phyloP scores from a whole-genome alignment of 345 rosid species.

The Murraya paniculata region DNA sequence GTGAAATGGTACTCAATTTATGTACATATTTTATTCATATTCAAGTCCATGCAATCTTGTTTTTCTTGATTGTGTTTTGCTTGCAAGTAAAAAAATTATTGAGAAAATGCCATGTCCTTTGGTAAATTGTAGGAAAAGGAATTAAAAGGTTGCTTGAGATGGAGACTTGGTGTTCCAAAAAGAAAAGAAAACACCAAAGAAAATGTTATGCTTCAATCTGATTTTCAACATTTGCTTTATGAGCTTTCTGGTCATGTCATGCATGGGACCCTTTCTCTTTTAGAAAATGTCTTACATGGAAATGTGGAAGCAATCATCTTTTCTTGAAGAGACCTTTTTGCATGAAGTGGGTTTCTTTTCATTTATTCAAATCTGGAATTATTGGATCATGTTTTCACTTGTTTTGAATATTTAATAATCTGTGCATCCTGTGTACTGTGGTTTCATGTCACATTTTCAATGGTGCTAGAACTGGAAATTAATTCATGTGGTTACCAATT shows the following conservation, averaged over 20 bases:
- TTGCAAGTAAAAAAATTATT: not conserved
- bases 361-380: not conserved
- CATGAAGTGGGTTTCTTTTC: conserved; percentile 6
- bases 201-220: conserved; percentile 17
- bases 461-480: not conserved
- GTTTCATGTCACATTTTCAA: not conserved
- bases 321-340: conserved; percentile 5
- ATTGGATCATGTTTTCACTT: not conserved
- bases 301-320: conserved; percentile 21
- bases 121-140: conserved; percentile 23
- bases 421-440: no score
- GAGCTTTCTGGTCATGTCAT: conserved; percentile 39
- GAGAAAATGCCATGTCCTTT: not conserved
- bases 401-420: not conserved
- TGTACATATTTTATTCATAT: not conserved
- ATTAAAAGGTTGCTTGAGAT: conserved; percentile 34
- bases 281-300: conserved; percentile 44
- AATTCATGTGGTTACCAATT: not conserved
- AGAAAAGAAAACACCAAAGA: not conserved
- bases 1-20: not conserved
- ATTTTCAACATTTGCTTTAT: conserved; percentile 33
- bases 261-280: conserved; percentile 41
- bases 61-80: not conserved
- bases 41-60: not conserved
- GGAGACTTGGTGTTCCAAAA: conserved; percentile 22